A percentile compares a stretch with the other conserved stretches of the same genome.
Conservation (phyloP, 768 basidiomycete species). For the Leccinum variicolor region DNA sequence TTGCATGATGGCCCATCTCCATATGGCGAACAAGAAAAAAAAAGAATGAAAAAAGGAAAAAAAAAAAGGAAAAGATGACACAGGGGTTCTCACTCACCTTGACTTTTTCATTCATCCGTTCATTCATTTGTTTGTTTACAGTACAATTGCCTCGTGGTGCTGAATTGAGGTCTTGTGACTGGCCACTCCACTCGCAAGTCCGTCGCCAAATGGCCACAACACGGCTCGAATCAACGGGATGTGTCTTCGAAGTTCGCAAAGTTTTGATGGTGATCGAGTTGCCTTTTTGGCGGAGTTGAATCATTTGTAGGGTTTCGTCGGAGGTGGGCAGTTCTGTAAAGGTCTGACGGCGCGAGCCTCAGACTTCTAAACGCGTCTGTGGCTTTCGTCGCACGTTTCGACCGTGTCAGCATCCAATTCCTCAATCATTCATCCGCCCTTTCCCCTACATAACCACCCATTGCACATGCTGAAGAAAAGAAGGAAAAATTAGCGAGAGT, state of each 20-base stretch:
- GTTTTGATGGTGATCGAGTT: background rate
- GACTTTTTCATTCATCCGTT: background rate
- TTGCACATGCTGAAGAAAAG: background rate
- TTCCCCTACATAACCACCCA: background rate
- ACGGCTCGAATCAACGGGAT: background rate
- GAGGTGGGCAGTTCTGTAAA: background rate
- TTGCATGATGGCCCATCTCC: background rate
- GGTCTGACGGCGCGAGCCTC: background rate
- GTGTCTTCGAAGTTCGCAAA: background rate
- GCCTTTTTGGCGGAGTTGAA: background rate
- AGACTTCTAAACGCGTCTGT: background rate
- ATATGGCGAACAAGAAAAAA: background rate
- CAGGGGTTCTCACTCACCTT: background rate
- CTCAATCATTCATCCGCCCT: no score
- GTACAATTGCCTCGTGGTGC: background rate
- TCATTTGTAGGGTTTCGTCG: background rate
- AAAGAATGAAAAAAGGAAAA: background rate
- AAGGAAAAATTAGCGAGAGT: background rate
- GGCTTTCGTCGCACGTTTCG: background rate
- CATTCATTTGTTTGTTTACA: background rate
- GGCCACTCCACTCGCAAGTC: background rate
- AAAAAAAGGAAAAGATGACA: background rate
- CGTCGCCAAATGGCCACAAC: background rate
- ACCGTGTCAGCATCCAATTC: background rate
- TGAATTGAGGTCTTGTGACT: background rate